Percentiles rank a stretch among this genome's conserved stretches.
Conservation (phyloP, 2,329 filamentous ascomycete genomes). For the Aspergillus sp. region DNA sequence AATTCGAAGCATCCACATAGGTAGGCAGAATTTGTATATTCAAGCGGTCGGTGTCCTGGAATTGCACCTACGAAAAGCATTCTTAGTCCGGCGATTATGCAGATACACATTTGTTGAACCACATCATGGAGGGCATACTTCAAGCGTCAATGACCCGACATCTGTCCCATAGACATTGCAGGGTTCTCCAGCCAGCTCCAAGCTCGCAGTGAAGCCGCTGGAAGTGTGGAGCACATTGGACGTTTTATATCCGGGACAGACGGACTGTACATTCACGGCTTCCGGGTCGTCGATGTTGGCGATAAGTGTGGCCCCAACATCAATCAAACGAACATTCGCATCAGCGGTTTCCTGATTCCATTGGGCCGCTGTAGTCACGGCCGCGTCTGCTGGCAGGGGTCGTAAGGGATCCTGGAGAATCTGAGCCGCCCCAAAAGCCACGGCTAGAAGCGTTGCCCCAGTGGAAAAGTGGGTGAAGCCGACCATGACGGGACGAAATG, state of each 20-base stretch:
- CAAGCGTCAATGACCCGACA: conserved; percentile 67
- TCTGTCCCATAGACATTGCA: conserved; percentile 81
- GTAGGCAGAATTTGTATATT: conserved; percentile 72
- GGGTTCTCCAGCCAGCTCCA: conserved; percentile 57
- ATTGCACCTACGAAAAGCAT: conserved; percentile 56
- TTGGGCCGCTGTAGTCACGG: conserved; percentile 25
- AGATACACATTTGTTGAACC: no score
- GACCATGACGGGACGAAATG: conserved; percentile 28
- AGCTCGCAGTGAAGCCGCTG: conserved; percentile 56
- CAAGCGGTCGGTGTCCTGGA: conserved; percentile 67
- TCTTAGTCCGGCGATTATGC: no score
- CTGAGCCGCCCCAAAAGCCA: conserved; percentile 29
- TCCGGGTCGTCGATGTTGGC: conserved; percentile 69
- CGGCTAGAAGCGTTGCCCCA: conserved; percentile 31
- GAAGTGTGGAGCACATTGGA: conserved; percentile 52
- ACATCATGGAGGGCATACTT: conserved; percentile 26
- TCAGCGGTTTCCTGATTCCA: conserved; percentile 53
- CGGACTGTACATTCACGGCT: conserved; percentile 65
- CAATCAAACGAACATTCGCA: conserved; percentile 37
- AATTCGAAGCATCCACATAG: conserved; percentile 64
- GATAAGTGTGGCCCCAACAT: conserved; percentile 55
- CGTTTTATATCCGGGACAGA: conserved; percentile 66
- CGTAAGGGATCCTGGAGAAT: conserved; percentile 16
- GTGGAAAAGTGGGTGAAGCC: conserved; percentile 27
- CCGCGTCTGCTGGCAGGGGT: conserved; percentile 5